Evolutionary conservation across 2,329 filamentous ascomycete genomes (phyloP), one percentile per base, ranked within the genome.

Genomic region (Sporothrix mexicana): DNA sequence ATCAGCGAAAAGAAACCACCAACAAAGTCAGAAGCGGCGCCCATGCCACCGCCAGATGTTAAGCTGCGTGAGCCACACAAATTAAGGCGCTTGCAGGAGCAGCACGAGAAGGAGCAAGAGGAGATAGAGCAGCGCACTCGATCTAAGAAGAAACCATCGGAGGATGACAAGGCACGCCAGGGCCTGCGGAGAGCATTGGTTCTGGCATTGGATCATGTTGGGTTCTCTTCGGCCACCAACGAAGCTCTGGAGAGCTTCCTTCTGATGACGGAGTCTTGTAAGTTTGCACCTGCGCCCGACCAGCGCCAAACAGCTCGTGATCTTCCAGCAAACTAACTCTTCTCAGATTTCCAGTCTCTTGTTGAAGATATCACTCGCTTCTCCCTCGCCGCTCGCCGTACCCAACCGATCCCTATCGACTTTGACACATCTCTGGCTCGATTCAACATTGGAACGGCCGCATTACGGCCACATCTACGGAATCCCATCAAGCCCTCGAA

Each of bases 231-330:
- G 36, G 85, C 88, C 15, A 85, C 82, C 0, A 83, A 84, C 8
- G 86, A 89, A 70, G 88, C 89, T 1, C 79, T 91, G 76, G 88
- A 91, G 78, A 86, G 86, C 75, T 87, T 91, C 59, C 84, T 87
- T 3, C 79, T 81, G 23, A 82, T 86, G 76, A 85, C 87, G 1
- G 89, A 91, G 77, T 83, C 84, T 4, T 91, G 89, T 91, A 79
- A 74, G 88, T 78, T 15, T 12, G 8, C 15, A 45, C n/a, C 49
- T 30, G 8, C 23, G 4, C 7, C 1, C 13, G 4, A 3, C 1
- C 10, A 1, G 13, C n/a, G 4, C 49, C 17, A 13, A 12, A 20
- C 15, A 3, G 12, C 49, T 10, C 30, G 15, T 13, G 43, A 4
- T 9, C 9, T 23, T 25, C 13, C 10, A 23, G 13, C 6, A n/a